Base-by-base conservation (phyloP, 768 basidiomycete genomes). In the Pisolithus orientalis region DNA sequence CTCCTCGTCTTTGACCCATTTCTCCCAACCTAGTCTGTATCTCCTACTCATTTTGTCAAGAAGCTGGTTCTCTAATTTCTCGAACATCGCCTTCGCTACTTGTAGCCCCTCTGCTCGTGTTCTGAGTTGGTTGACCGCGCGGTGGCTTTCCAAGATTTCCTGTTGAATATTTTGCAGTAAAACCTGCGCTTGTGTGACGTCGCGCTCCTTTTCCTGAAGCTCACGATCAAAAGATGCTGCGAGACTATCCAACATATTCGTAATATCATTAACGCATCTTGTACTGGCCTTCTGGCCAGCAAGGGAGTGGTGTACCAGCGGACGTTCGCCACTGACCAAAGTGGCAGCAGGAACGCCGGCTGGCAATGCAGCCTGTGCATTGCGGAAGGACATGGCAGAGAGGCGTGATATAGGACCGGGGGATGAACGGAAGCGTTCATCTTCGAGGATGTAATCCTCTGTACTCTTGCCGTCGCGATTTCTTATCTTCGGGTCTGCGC, bases 361-460 rank as follows among this genome's bases (percentile, higher is more conserved):
- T 2, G 71, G 54, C 14, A 73, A 68, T 5, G 73, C 62, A 6
- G 76, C 82, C 52, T 87, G 85, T 0, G 80, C 75, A 54, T 85
- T 86, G 50, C 89, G 80, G 67, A 81, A 88, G 9, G 85, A 84
- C 84, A 89, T 85, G 17, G 78, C 70, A 25, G 76, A 65, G 21
- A 76, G 70, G 45, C 87, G 80, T 8, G 89, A 84, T 11, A 83
- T 79, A 6, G 90, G 85, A 0, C 83, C 80, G 2, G 94, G 94
- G 6, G 93, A 95, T 1, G 90, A 89, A 38, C 95, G 80, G 72
- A 97, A 97, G 45, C 94, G 83, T 68, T 98, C 96, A 65, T 99
- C 96, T 67, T 99, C 96, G 34, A 99, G 78, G 57, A 99, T 98
- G 63, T 98, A 99, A 66, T 98, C 96, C 70, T 99, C 95, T 2